Evolutionary conservation across 2,329 filamentous ascomycete species (phyloP), one percentile per base, ranked within the genome.

Genomic region (Epichloe aotearoae): DNA sequence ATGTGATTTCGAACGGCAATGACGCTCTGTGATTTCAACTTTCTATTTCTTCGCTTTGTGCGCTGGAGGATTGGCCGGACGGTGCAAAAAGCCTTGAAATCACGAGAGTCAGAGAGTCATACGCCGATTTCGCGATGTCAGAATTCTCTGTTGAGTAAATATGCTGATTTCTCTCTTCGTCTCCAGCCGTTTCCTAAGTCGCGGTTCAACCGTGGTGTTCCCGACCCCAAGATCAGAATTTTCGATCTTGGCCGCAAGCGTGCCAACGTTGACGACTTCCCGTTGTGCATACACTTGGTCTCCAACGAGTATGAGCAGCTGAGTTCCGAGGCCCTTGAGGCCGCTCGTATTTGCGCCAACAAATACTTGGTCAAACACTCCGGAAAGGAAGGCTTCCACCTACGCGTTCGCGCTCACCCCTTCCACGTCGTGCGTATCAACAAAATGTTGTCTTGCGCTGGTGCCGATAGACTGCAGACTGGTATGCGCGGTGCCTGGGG

Each of bases 341-440:
- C 93, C 72, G 93, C 93, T 74, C 93, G 93, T 84, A 98, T 98
- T 73, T 97, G 91, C 82, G 90, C 90, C 86, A 98, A 98, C 88
- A 97, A 97, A 88, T 94, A 85, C 77, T 72, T 86, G 59, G 80
- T 83, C 73, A 85, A 85, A 79, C 72, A 74, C 64, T 72, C 75
- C 64, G 82, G 82, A 72, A 86, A 86, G 78, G 82, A 86, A 68
- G 72, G 74, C 68, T 86, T 86, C 80, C 82, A 86, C 71, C 74
- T 86, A 62, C 82, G 82, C 65, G 79, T 86, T 69, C 82, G 93
- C 71, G 90, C 89, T 69, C 93, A 98, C 83, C 93, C 93, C 62
- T 98, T 88, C 88, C 93, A 98, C 82, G 93, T 98, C 77, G 86
- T 98, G 81, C 93, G 93, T 77, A 98, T 98, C 90, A 98, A 98